These are phyloP conservation scores for Sungouiella blattae DNA, from an alignment of 805 yeast species.

Conservation along the genomic window DNA sequence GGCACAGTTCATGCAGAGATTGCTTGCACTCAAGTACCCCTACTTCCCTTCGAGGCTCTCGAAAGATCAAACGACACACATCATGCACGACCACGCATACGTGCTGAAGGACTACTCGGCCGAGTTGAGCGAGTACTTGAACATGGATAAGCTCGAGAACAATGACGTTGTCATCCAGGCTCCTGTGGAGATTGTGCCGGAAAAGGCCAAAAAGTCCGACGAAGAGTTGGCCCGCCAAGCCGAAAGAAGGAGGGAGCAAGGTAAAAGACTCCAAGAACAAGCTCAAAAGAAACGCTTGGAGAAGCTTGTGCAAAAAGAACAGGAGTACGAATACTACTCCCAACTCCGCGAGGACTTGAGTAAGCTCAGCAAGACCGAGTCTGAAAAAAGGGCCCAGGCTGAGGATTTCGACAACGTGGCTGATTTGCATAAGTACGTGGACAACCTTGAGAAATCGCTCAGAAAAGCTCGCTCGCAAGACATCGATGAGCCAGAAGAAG, in stretches of 20 bases:
- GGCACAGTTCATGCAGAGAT: slow-evolving; percentile 55
- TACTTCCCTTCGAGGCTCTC: slow-evolving; percentile 78
- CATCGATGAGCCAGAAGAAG: slow-evolving; percentile 46
- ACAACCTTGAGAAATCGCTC: slow-evolving; percentile 63
- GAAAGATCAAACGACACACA: slow-evolving; percentile 56
- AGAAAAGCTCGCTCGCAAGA: slow-evolving; percentile 61
- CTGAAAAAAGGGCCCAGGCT: slow-evolving; percentile 51
- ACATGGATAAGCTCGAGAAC: slow-evolving; percentile 58
- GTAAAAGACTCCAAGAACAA: slow-evolving; percentile 86
- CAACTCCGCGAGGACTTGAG: slow-evolving; percentile 52
- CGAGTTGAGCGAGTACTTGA: slow-evolving; percentile 57
- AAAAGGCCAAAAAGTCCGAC: slow-evolving; percentile 55
- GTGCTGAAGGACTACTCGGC: slow-evolving; percentile 63
- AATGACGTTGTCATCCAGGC: slow-evolving; percentile 81
- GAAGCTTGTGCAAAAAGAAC: slow-evolving; percentile 73
- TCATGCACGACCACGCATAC: slow-evolving; percentile 77
- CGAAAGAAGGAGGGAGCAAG: slow-evolving; percentile 79
- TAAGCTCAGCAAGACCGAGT: slow-evolving; percentile 49
- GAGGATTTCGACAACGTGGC: slow-evolving; percentile 78
- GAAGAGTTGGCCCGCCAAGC: slow-evolving; percentile 78
- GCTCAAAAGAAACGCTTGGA: slow-evolving; percentile 83
- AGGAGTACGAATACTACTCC: slow-evolving; percentile 71
- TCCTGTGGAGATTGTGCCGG: slow-evolving; percentile 60
- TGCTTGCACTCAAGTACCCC: slow-evolving; percentile 81
- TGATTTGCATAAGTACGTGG: slow-evolving; percentile 65